Base-by-base conservation (phyloP, 768 basidiomycete species). In the Lanmaoa rubissima region DNA sequence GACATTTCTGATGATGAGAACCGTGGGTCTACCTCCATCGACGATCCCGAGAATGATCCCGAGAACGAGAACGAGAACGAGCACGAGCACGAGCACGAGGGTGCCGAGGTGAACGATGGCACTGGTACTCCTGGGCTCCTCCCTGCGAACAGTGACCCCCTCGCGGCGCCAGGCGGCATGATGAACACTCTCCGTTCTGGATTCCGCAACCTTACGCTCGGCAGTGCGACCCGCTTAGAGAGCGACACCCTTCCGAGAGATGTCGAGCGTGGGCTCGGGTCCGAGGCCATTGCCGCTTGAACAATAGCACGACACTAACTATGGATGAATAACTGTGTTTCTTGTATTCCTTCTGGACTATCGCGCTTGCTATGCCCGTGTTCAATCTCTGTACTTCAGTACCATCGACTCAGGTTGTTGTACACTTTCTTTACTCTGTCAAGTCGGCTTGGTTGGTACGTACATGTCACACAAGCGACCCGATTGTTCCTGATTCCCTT, bases 1-100 rank as follows among this genome's bases (percentile, higher is more conserved):
- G 75, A 75, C 36, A 63, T 72, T 19, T 71, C 67, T 11, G 70
- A 73, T 39, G 71, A 73, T 8, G 72, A 67, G 34, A 44, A 69
- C 21, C 70, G 54, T 44, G 43, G 49, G 1, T 67, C 70, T 44
- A 38, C 60, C 10, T 73, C 72, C 8, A 55, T 61, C 19, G 70
- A 72, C 11, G 71, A 70, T 1, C 57, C 53, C 10, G 69, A 71
- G 7, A 53, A 61, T 14, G 70, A 67, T 35, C 57, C 53, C 5
- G 48, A 49, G 24, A 35, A 49, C 10, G 46, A 48, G 4, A 19
- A 24, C 4, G 48, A 49, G 24, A 35, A 49, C 10, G 46, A 48
- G 4, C 21, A 24, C 4, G 70, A 71, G 4, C 50, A 60, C 8
- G 69, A 65, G 32, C 61, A 54, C 3, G 71, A 62, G 7, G 62